Base-by-base conservation (phyloP, 257 asterid species). In the Nicotiana tomentosiformis region DNA sequence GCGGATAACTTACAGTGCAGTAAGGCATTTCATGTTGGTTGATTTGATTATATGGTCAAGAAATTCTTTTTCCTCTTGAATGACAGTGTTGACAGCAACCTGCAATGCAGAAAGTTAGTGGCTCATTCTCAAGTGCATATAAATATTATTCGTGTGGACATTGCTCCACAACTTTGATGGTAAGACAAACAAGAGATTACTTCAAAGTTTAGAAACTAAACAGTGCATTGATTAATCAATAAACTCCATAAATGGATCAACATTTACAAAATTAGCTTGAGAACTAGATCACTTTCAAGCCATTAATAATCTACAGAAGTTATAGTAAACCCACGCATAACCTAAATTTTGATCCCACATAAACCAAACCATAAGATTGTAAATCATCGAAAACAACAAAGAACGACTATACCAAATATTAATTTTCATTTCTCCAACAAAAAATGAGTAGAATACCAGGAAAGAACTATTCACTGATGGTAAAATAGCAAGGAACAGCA, bases 21-120 rank as follows among this genome's bases (percentile, higher is more conserved):
- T 94, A 84, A 96, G 90, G 91, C 99, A 96, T 85, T 90, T 94
- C 99, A 96, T 93, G 89, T 96, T 96, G 88, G 99, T 96, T n/a
- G 99, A 94, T 83, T 88, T 93, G 83, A 96, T 92, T 51, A 96
- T 95, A 85, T 96, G 99, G 68, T 93, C 97, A 10, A 96, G 98
- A 69, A 96, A 96, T 84, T 93, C 98, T 88, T 94, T 96, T 87
- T 94, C 99, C 78, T 82, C 92, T 82, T 95, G 90, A 81, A 96
- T 94, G 56, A 92, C 88, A 29, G 99, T 96, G 87, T 96, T 96
- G 30, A 96, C 96, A 77, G 99, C 99, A 87, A 96, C 99, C 99
- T 96, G 93, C 79, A 86, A 84, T 43, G 77, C 55, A 67, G 69
- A 82, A 51, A 12, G 49, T 46, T 66, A 66, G 64, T 66, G 83